A percentile compares a stretch with the other conserved stretches of the same genome.
phyloP scores from a whole-genome alignment of 75 land plant genomes.

The Adiantum capillusveneris region DNA sequence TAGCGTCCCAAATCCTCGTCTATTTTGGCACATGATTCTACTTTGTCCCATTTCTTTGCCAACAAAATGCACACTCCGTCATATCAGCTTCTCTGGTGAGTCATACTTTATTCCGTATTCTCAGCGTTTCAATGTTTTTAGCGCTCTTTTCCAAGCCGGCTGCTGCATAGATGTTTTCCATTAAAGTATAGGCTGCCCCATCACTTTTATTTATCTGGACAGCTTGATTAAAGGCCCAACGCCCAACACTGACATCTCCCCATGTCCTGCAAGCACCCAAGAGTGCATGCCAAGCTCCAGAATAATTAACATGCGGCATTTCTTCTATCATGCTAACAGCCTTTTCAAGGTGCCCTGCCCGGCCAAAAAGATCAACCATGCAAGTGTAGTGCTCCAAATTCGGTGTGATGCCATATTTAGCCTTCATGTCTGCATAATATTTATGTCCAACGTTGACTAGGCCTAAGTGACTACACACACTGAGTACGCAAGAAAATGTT shows the following conservation, averaged over 20 bases:
- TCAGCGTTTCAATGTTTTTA: conserved; percentile 17
- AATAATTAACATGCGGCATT: conserved; percentile 51
- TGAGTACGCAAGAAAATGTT: conserved; percentile 26
- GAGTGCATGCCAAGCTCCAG: conserved; percentile 51
- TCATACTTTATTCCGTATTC: background rate
- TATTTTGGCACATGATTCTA: too few relatives aligned
- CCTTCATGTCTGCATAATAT: conserved; percentile 1
- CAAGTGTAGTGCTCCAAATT: too few relatives aligned
- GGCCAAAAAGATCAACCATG: too few relatives aligned
- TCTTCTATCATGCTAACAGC: conserved; percentile 12
- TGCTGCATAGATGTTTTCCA: conserved; percentile 43
- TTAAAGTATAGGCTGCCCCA: conserved; percentile 39
- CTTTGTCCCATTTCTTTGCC: too few relatives aligned
- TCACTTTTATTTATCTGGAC: conserved; percentile 36
- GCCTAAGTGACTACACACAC: conserved; percentile 24
- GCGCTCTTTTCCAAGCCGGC: conserved; percentile 31
- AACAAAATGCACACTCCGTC: too few relatives aligned
- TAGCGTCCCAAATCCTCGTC: too few relatives aligned
- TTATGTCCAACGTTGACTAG: conserved; percentile 3
- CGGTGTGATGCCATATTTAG: conserved; percentile 9
- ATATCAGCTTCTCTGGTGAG: too few relatives aligned
- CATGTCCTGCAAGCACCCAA: conserved; percentile 42
- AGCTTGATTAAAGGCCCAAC: conserved; percentile 37
- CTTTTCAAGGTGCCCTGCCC: too few relatives aligned
- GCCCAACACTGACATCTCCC: conserved; percentile 37